phyloP scores from a whole-genome alignment of 2,329 filamentous ascomycete species.

The Aspergillus pseudoterreus region DNA sequence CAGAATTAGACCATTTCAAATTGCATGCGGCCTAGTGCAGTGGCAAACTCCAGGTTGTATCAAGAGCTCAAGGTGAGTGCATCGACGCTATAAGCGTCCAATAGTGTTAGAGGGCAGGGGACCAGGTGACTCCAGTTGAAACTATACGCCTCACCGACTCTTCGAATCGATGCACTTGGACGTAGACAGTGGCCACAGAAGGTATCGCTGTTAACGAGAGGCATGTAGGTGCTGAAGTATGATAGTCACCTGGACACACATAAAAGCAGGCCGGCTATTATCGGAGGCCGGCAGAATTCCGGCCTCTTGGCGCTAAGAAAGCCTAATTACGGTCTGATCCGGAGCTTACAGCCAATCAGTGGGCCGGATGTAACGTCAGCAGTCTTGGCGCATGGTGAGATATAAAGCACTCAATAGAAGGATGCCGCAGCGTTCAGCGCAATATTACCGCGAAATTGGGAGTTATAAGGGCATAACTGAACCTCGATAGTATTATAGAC shows the following conservation, averaged over 20 bases:
- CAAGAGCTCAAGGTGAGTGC: not conserved
- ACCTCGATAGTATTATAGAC: too few relatives aligned
- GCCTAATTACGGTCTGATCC: slow-evolving; percentile 16
- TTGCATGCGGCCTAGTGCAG: not conserved
- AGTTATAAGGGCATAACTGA: not conserved
- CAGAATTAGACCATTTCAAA: not conserved
- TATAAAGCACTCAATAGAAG: slow-evolving; percentile 18
- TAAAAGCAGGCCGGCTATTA: slow-evolving; percentile 25
- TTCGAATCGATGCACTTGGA: not conserved
- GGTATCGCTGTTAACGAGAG: not conserved
- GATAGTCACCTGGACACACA: not conserved
- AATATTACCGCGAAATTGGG: not conserved
- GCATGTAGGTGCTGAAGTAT: too few relatives aligned
- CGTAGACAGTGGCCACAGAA: not conserved
- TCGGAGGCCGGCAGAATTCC: slow-evolving; percentile 42
- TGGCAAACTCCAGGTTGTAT: not conserved
- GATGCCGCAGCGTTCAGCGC: slow-evolving; percentile 1
- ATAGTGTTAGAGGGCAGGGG: not conserved
- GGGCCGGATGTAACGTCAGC: not conserved
- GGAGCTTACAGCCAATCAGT: slow-evolving; percentile 19
- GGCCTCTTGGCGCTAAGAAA: slow-evolving; percentile 34
- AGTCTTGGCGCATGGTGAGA: slow-evolving; percentile 19
- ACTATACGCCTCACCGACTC: not conserved
- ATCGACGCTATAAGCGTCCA: not conserved
- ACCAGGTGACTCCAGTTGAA: not conserved